These are phyloP conservation scores for Bacidia gigantensis DNA, from an alignment of 495 filamentous ascomycete species.

Conservation along the genomic window DNA sequence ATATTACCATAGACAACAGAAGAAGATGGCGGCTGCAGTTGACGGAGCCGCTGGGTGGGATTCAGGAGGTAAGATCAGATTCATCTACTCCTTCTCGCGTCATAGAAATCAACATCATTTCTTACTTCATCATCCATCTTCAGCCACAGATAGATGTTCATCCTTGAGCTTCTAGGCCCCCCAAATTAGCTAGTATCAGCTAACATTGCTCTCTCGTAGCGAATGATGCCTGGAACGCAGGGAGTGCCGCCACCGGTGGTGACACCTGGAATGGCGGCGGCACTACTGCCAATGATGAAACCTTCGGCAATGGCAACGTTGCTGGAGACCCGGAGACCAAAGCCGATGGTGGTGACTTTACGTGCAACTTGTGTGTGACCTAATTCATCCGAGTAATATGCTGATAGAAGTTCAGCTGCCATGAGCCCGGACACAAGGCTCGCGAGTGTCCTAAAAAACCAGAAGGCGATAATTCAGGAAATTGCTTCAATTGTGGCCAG, in stretches of 20 bases:
- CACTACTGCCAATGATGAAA: neutral
- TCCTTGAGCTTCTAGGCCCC: too few species aligned
- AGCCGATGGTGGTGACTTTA: slow-evolving; percentile 5
- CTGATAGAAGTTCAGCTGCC: slow-evolving; percentile 30
- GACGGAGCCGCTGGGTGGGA: neutral
- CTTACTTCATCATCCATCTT: neutral
- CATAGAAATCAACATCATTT: neutral
- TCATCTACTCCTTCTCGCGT: neutral
- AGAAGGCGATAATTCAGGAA: slow-evolving; percentile 27
- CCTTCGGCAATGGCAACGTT: neutral
- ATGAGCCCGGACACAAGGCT: slow-evolving; percentile 39
- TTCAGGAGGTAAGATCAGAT: neutral
- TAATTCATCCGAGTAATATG: neutral
- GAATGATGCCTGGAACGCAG: neutral
- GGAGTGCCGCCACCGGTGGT: neutral
- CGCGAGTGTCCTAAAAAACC: slow-evolving; percentile 42
- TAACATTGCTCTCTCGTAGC: too few species aligned
- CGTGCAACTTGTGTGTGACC: neutral
- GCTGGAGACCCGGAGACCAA: neutral
- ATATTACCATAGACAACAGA: neutral
- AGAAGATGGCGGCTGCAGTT: neutral
- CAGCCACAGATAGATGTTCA: too few species aligned
- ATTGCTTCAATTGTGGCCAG: slow-evolving; percentile 72
- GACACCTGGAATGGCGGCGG: slow-evolving; percentile 9
- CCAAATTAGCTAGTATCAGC: too few species aligned